Evolutionary conservation across 2,329 filamentous ascomycete species (phyloP), one percentile per base, ranked within the genome.

Genomic region (Monilinia fructicola): DNA sequence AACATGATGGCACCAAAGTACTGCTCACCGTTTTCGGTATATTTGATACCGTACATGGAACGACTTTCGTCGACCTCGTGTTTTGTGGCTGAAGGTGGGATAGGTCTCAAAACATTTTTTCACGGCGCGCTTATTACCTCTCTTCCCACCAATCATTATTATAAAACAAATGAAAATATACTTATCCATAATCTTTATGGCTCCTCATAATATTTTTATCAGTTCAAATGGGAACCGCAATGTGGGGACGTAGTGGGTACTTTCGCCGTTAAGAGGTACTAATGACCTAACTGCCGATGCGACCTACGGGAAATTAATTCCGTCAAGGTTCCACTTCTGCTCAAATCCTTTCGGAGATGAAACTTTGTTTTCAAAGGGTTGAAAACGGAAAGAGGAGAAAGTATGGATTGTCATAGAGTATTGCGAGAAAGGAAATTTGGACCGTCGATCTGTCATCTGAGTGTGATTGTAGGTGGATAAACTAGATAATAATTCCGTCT

Each of bases 381-480:
- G 31, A 35, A 23, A 48, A 40, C 7, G 18, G 26, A 38, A 60
- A 42, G 21, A 16, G 55, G 26, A 35, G 56, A n/a, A 18, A 46
- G 12, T 59, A 5, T 12, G n/a, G 42, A 46, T 35, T n/a, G 18
- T 46, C 18, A 59, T 23, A 59, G n/a, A 59, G 56, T 2, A 18
- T 59, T 31, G 11, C 26, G 11, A 38, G 35, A 35, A 18, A 0
- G 56, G 18, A 23, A 48, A 35, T 35, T 21, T 23, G 26, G n/a
- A 6, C 44, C 28, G 44, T 26, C 28, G 58, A 60, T 60, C 44
- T 21, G 58, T 23, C 11, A 12, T 21, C 14, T 9, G 28, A 26
- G 14, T 50, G 31, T 61, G 14, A 38, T 40, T 61, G 44, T 61
- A 61, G 44, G 58, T 61, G 58, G 58, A 48, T 38, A 61, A 61